Conservation (phyloP, 78 protist species). For the Tieghemostelium lacteum region DNA sequence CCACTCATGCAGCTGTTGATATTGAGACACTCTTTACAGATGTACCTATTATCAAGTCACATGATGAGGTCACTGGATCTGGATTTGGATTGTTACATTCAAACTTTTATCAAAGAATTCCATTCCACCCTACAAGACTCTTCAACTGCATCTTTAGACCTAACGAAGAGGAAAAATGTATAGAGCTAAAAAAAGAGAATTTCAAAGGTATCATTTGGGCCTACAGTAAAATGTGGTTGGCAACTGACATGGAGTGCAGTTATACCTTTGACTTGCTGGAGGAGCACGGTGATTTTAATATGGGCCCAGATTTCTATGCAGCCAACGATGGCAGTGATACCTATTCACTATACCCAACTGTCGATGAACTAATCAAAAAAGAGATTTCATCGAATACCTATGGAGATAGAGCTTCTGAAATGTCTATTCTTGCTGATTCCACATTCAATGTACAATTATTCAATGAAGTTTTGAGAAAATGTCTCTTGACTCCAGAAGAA, state of each 20-base stretch:
- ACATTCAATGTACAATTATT: not conserved
- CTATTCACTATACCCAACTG: constrained; percentile 28
- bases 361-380: constrained; percentile 34
- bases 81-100: constrained; percentile 1
- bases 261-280: constrained; percentile 32
- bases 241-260: constrained; percentile 51
- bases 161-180: not conserved
- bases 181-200: not conserved
- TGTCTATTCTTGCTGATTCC: constrained; percentile 29
- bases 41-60: constrained; percentile 10
- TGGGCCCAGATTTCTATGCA: constrained; percentile 14
- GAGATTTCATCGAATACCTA: constrained; percentile 45
- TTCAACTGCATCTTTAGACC: constrained; percentile 15
- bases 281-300: not conserved
- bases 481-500: constrained; percentile 58
- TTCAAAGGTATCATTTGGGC: constrained; percentile 4
- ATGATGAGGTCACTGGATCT: not conserved
- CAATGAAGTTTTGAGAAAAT: not conserved
- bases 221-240: constrained; percentile 49
- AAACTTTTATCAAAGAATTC: constrained; percentile 51
- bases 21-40: not conserved
- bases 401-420: constrained; percentile 61
- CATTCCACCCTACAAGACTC: constrained; percentile 67
- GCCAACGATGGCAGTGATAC: constrained; percentile 18
- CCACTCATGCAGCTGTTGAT: not conserved